A percentile compares a stretch with the other conserved stretches of the same genome.
Conservation (phyloP, 2,329 filamentous ascomycete species). For the Cytospora schulzeri region DNA sequence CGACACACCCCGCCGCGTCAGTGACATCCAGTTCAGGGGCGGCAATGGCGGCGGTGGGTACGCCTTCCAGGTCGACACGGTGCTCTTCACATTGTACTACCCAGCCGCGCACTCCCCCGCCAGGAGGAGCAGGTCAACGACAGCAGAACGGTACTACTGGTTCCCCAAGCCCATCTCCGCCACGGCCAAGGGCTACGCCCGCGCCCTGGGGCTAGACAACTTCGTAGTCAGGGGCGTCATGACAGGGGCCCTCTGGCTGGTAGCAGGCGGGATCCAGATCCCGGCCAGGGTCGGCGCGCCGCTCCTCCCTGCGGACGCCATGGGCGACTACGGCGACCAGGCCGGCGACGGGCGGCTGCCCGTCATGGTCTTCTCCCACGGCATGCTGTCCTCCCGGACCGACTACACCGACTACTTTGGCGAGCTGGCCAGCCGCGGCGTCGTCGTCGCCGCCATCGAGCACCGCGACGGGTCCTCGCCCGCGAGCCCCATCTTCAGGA, state of each 20-base stretch:
- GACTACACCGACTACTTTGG: slow-evolving; percentile 56
- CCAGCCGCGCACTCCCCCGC: slow-evolving; percentile 3
- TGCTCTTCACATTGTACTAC: slow-evolving; percentile 28
- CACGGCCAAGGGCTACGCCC: slow-evolving; percentile 24
- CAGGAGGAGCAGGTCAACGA: too few relatives aligned
- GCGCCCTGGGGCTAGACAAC: slow-evolving; percentile 23
- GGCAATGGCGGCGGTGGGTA: slow-evolving; percentile 11
- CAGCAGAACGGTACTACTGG: slow-evolving; percentile 13
- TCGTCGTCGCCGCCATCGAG: slow-evolving; percentile 52
- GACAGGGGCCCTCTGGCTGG: slow-evolving; percentile 18
- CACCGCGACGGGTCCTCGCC: slow-evolving; percentile 56
- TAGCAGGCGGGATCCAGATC: slow-evolving; percentile 17
- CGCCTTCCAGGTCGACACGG: slow-evolving; percentile 26
- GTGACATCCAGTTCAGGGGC: slow-evolving; percentile 1
- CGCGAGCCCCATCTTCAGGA: slow-evolving; percentile 43
- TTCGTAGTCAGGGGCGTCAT: slow-evolving; percentile 15
- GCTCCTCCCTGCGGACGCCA: slow-evolving; percentile 5
- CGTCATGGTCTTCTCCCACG: slow-evolving; percentile 55
- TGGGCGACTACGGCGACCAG: neutral
- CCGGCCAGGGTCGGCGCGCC: slow-evolving; percentile 23
- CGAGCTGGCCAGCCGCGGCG: slow-evolving; percentile 52
- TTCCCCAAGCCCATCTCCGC: slow-evolving; percentile 23
- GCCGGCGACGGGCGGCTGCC: slow-evolving; percentile 38
- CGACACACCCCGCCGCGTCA: slow-evolving; percentile 14
- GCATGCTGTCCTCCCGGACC: slow-evolving; percentile 51